Conservation (phyloP, 768 basidiomycete genomes). For the Melanogaster broomeanus region DNA sequence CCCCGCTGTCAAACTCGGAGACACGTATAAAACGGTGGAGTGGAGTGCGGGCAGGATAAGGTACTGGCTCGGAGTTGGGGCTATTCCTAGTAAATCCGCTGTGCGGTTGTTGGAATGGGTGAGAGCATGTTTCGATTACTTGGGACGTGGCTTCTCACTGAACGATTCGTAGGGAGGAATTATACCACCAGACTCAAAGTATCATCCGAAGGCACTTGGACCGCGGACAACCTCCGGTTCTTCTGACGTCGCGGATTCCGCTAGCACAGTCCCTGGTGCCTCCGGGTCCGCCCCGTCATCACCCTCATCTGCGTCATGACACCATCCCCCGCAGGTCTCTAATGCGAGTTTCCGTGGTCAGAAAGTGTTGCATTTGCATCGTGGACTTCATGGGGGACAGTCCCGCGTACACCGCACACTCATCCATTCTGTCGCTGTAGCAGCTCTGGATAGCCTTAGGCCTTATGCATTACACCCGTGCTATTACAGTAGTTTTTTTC, state of each 20-base stretch:
- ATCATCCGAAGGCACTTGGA: conserved; percentile 42
- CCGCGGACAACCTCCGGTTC: conserved; percentile 7
- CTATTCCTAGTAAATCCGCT: conserved; percentile 77
- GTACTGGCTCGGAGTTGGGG: conserved; percentile 88
- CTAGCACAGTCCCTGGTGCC: not conserved
- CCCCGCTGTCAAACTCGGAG: conserved; percentile 56
- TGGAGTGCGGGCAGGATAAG: conserved; percentile 92
- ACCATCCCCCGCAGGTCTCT: not conserved
- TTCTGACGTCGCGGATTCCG: conserved; percentile 1
- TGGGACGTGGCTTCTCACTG: conserved; percentile 3
- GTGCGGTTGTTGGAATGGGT: conserved; percentile 80
- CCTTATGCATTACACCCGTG: conserved; percentile 5
- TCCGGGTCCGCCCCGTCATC: not conserved
- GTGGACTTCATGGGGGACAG: not conserved
- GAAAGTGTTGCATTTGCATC: not conserved
- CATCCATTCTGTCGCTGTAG: conserved; percentile 7
- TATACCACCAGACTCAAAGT: conserved; percentile 56
- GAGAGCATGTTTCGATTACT: conserved; percentile 12
- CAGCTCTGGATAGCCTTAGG: not conserved
- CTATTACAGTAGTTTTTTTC: conserved; percentile 13
- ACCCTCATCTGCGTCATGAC: conserved; percentile 10
- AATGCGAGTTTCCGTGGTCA: not conserved
- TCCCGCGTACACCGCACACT: not conserved
- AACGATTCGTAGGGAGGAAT: conserved; percentile 54
- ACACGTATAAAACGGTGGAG: conserved; percentile 69